Percentiles rank a stretch among this genome's conserved stretches.
Conservation (phyloP, 306 rosid species). For the Trifolium dubium region DNA sequence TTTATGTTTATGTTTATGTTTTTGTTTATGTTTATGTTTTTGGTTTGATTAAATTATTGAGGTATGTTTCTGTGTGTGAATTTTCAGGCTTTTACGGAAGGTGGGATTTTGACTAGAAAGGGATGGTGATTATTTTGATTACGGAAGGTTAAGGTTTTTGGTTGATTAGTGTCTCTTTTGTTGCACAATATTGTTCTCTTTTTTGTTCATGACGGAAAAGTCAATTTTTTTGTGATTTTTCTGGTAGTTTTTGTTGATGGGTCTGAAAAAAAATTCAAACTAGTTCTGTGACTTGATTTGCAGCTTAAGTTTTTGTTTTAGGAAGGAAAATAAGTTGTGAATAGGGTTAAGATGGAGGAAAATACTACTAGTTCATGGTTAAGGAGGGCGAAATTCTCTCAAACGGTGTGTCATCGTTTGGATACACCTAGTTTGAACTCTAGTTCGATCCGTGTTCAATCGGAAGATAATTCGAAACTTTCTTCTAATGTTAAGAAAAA, state of each 20-base stretch:
- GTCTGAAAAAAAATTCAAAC: conserved; percentile 42
- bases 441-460: conserved; percentile 44
- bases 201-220: conserved; percentile 45
- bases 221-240: conserved; percentile 32
- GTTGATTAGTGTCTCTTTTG: conserved; percentile 30
- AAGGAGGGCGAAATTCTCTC: conserved; percentile 85
- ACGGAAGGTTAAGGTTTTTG: conserved; percentile 48
- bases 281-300: conserved; percentile 42
- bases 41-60: conserved; percentile 43
- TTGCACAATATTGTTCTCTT: conserved; percentile 43
- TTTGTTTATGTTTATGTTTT: background rate
- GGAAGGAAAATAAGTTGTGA: conserved; percentile 30
- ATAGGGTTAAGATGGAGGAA: conserved; percentile 65
- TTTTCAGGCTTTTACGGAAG: conserved; percentile 77
- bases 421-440: conserved; percentile 59
- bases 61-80: conserved; percentile 48
- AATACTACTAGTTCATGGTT: conserved; percentile 75
- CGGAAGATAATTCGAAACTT: conserved; percentile 51
- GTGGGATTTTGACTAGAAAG: conserved; percentile 64
- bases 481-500: conserved; percentile 34
- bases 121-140: conserved; percentile 37
- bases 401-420: conserved; percentile 79
- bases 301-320: conserved; percentile 28
- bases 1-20: background rate
- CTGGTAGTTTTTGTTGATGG: conserved; percentile 47